phyloP scores from a whole-genome alignment of 352 stramenopile genomes.

The Hyaloperonospora brassicae region DNA sequence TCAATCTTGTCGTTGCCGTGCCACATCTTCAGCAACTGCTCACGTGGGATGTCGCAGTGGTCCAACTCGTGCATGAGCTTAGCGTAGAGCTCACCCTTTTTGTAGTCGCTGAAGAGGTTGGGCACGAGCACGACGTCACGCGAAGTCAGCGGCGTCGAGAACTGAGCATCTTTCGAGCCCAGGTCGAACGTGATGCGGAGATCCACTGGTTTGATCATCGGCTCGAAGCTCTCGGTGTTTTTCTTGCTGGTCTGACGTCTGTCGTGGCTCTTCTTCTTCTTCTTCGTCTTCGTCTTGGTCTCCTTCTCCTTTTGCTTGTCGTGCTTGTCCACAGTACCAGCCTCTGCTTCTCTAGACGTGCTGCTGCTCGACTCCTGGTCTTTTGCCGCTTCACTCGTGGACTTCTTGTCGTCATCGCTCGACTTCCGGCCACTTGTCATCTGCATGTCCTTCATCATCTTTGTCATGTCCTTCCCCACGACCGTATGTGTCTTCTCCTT shows the following conservation, averaged over 20 bases:
- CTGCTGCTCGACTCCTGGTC: constrained; percentile 5
- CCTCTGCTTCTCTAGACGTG: constrained; percentile 14
- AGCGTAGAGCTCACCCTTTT: constrained; percentile 60
- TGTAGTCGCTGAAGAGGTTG: constrained; percentile 71
- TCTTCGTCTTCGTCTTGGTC: constrained; percentile 26
- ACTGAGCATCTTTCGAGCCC: constrained; percentile 41
- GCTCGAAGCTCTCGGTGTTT: constrained; percentile 75
- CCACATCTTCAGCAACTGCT: constrained; percentile 75
- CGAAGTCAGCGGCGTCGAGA: constrained; percentile 49
- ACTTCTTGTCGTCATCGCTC: constrained; percentile 5
- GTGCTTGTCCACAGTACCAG: constrained; percentile 17
- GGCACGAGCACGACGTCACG: constrained; percentile 60
- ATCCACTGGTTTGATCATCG: constrained; percentile 60
- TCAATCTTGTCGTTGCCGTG: constrained; percentile 87
- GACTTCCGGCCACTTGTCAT: constrained; percentile 4
- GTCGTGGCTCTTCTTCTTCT: constrained; percentile 26
- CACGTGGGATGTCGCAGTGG: constrained; percentile 50
- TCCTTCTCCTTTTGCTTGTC: constrained; percentile 18
- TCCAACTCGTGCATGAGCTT: constrained; percentile 61
- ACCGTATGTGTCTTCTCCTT: constrained; percentile 5
- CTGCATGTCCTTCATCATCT: too few species aligned
- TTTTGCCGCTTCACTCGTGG: constrained; percentile 6
- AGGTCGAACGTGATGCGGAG: constrained; percentile 66
- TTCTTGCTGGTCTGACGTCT: constrained; percentile 40
- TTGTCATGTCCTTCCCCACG: too few species aligned